A percentile compares a stretch with the other conserved stretches of the same genome.
Evolutionary conservation across 179 eudicot species (phyloP).

Genomic region (Beta lomatogona): DNA sequence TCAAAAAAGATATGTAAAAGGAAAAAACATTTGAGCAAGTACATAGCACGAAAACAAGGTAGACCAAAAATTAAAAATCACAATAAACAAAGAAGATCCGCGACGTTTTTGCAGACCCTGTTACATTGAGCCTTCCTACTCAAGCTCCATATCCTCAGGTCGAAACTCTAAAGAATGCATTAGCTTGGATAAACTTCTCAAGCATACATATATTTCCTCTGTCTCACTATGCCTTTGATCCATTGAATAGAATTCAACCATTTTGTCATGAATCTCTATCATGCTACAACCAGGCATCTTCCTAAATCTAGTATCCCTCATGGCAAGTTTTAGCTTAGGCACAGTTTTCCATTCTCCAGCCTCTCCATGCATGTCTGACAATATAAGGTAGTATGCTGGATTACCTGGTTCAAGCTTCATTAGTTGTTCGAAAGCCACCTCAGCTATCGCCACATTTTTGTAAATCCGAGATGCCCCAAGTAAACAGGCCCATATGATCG

Average conservation of each 20-base stretch:
- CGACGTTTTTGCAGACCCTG: neutral
- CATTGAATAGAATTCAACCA: constrained; percentile 62
- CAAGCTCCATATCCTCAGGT: constrained; percentile 35
- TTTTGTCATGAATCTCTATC: constrained; percentile 55
- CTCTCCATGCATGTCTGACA: constrained; percentile 65
- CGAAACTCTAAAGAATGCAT: constrained; percentile 30
- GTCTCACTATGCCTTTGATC: constrained; percentile 65
- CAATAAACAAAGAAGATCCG: too few relatives aligned
- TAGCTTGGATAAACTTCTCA: constrained; percentile 48
- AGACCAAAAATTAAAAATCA: too few relatives aligned
- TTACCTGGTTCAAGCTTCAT: constrained; percentile 68
- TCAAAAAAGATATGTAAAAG: too few relatives aligned
- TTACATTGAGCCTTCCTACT: constrained; percentile 23
- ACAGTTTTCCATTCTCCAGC: constrained; percentile 61
- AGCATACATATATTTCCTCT: constrained; percentile 48
- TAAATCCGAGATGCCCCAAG: constrained; percentile 70
- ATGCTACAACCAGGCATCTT: constrained; percentile 72
- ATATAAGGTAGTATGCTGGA: constrained; percentile 63
- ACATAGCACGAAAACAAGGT: too few relatives aligned
- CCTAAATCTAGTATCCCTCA: constrained; percentile 55
- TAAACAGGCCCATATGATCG: constrained; percentile 69
- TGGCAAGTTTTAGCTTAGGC: constrained; percentile 58
- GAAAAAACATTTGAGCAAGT: too few relatives aligned
- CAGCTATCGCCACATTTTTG: constrained; percentile 68
- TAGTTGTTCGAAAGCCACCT: constrained; percentile 57